These are phyloP conservation scores for Cucumis cinereus DNA, from an alignment of 306 rosid genomes.

Conservation along the genomic window DNA sequence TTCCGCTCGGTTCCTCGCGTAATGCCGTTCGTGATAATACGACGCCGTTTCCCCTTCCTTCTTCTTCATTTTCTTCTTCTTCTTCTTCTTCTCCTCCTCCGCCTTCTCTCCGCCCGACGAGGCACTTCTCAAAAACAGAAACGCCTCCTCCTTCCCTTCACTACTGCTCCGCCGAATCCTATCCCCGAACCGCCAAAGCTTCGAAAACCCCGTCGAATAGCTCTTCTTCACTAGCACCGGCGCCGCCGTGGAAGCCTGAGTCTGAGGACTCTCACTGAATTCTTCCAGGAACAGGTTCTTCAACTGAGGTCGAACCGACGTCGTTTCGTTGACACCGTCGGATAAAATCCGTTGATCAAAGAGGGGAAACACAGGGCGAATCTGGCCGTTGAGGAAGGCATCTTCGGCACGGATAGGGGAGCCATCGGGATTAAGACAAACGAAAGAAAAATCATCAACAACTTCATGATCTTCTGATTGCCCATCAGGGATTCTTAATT, in stretches of 20 bases:
- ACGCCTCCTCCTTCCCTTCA: conserved; percentile 76
- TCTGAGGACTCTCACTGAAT: neutral
- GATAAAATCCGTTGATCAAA: conserved; percentile 32
- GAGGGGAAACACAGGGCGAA: conserved; percentile 53
- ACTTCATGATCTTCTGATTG: neutral
- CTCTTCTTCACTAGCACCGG: conserved; percentile 43
- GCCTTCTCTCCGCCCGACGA: neutral
- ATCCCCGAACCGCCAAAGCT: conserved; percentile 60
- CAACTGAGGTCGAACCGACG: conserved; percentile 26
- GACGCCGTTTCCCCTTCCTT: conserved; percentile 18
- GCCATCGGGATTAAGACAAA: conserved; percentile 30
- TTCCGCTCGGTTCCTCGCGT: conserved; percentile 43
- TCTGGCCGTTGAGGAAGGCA: conserved; percentile 54
- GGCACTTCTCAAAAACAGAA: conserved; percentile 38
- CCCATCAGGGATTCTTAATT: neutral
- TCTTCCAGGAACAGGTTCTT: conserved; percentile 41
- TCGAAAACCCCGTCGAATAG: conserved; percentile 73
- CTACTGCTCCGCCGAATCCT: conserved; percentile 55
- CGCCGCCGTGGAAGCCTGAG: neutral
- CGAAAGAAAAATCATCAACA: conserved; percentile 65
- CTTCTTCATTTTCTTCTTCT: neutral
- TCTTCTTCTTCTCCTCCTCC: neutral
- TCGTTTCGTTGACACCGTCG: conserved; percentile 9
- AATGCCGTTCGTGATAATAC: conserved; percentile 56
- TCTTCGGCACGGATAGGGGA: conserved; percentile 67